A percentile compares a stretch with the other conserved stretches of the same genome.
These are phyloP conservation scores for Leishmania braziliensis DNA, from an alignment of 208 protist genomes.

Conservation along the genomic window DNA sequence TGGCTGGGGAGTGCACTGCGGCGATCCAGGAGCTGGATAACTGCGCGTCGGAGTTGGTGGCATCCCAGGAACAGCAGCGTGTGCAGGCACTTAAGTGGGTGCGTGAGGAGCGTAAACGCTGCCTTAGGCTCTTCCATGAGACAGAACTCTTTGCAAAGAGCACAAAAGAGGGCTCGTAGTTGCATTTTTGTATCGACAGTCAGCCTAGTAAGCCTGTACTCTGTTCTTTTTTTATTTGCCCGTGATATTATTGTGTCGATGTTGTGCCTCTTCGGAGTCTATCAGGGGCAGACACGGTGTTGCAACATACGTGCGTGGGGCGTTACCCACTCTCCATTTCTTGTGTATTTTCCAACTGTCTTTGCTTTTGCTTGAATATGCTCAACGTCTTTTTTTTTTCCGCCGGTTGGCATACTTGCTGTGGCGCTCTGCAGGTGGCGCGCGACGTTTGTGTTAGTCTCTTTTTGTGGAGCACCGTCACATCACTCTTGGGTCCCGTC, in stretches of 20 bases:
- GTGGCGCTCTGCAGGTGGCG: neutral
- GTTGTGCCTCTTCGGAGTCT: neutral
- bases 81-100: slow-evolving; percentile 72
- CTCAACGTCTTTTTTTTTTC: slow-evolving; percentile 16
- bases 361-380: too few species aligned
- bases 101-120: slow-evolving; percentile 68
- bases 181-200: neutral
- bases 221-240: neutral
- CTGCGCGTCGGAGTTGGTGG: slow-evolving; percentile 57
- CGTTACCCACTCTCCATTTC: neutral
- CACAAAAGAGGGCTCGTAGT: neutral
- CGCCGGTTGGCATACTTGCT: neutral
- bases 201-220: neutral
- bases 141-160: slow-evolving; percentile 21
- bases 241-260: neutral
- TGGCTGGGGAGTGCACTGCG: slow-evolving; percentile 60
- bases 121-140: slow-evolving; percentile 50
- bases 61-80: slow-evolving; percentile 75
- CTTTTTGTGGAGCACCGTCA: neutral
- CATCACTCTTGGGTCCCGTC: neutral
- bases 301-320: neutral
- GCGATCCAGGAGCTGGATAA: slow-evolving; percentile 81
- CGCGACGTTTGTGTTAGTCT: neutral
- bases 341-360: neutral
- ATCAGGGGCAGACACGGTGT: too few species aligned